A percentile compares a stretch with the other conserved stretches of the same genome.
These are phyloP conservation scores for Stephania japonica DNA, from an alignment of 164 flowering plant genomes.

Conservation along the genomic window DNA sequence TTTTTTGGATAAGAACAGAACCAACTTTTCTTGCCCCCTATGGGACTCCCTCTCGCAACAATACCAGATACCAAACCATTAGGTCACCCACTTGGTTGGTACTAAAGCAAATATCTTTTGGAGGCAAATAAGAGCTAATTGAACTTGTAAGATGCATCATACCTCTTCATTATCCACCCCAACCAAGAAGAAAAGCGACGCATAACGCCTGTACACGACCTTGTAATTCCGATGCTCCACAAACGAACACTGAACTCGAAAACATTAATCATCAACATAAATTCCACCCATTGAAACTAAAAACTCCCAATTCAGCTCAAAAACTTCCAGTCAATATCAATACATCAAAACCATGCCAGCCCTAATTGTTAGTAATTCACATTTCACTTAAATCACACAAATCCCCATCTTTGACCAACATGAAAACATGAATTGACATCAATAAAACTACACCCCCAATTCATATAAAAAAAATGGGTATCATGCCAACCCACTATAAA, in stretches of 20 bases:
- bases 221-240: slow-evolving; percentile 99
- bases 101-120: too few species aligned
- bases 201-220: slow-evolving; percentile 88
- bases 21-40: too few species aligned
- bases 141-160: background rate
- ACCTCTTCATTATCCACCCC: slow-evolving; percentile 98
- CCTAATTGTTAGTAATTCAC: background rate
- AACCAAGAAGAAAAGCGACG: slow-evolving; percentile 93
- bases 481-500: too few species aligned
- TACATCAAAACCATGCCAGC: too few species aligned
- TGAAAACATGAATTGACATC: background rate
- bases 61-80: too few species aligned
- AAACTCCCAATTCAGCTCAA: background rate
- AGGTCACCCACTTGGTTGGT: too few species aligned
- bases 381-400: background rate
- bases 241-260: slow-evolving; percentile 72
- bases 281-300: background rate
- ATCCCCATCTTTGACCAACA: background rate
- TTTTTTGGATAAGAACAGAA: too few species aligned
- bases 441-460: background rate
- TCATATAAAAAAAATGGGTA: background rate
- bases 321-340: too few species aligned
- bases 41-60: too few species aligned
- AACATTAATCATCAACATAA: background rate
- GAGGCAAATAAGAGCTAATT: too few species aligned